Base-by-base conservation (phyloP, 805 yeast genomes). In the Cyberlindnera suaveolens region DNA sequence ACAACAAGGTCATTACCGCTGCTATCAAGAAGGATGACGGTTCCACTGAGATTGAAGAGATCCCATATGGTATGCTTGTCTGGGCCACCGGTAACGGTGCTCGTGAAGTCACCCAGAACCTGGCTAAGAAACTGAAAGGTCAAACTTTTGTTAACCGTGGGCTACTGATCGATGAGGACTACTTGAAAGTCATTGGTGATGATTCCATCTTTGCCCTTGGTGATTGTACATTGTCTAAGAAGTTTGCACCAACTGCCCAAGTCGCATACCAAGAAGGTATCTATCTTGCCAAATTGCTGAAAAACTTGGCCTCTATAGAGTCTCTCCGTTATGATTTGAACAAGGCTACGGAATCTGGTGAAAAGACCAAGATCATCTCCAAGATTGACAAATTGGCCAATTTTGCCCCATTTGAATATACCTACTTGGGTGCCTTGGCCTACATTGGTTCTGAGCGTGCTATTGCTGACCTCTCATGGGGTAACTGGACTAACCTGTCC, bases 61-160 rank as follows among this genome's bases (percentile, higher is more conserved):
- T 90, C 58, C 96, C 96, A 39, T 90, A 90, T 63, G 98, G 98
- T 61, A 74, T 88, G 56, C 74, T 90, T 53, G 95, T 90, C 50
- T 90, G 98, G 98, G 97, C 97, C 46, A 90, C 96, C 49, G 98
- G 98, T 69, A 89, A 90, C 66, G 89, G 90, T 43, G 89, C 88
- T 51, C 80, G 97, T 67, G 80, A 78, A 36, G 72, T 91, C 39
- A 75, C 85, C 39, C 71, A 77, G 50, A 75, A 78, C 56, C 71
- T 90, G 58, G 77, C 86, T 64, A 58, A 75, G 37, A 74, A 76
- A 65, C 71, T 91, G 53, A 83, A 85, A 36, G 85, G 77, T 56
- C 90, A 85, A 68, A 81, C 78, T 65, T 79, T 82, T 60, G 88
- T 96, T 38, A 81, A 95, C 71, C 82, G 97, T 65, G 98, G 98